phyloP scores from a whole-genome alignment of 768 basidiomycete species.

The Thelephora aurantiotincta region DNA sequence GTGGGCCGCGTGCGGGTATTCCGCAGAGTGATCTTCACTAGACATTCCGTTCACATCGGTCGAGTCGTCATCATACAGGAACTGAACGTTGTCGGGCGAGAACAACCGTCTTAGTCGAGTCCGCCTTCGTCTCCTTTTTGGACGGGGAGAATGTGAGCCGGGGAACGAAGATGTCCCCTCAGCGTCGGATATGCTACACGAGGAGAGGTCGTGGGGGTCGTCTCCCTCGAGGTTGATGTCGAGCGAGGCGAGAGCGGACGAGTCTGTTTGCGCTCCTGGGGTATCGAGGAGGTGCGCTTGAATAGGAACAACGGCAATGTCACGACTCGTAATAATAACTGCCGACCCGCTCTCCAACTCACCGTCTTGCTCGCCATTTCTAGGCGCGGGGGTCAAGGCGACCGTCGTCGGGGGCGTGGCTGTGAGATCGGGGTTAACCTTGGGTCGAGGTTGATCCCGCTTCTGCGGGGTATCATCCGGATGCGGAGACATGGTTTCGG shows the following conservation, averaged over 20 bases:
- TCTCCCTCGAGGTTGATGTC: conserved; percentile 6
- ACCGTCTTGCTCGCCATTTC: too few species aligned
- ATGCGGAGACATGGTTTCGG: too few species aligned
- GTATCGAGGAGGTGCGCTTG: background rate
- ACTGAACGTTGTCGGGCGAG: background rate
- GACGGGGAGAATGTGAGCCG: background rate
- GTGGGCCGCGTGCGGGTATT: conserved; percentile 2
- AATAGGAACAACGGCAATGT: too few species aligned
- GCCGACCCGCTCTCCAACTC: too few species aligned
- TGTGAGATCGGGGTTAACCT: too few species aligned
- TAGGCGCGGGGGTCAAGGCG: too few species aligned
- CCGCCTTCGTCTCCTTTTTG: background rate
- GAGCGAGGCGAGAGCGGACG: conserved; percentile 3
- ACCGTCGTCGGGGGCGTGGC: too few species aligned
- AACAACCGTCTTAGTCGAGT: background rate
- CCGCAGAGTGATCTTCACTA: background rate
- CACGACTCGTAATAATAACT: too few species aligned
- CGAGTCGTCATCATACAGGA: background rate
- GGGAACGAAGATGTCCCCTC: background rate
- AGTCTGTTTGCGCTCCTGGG: conserved; percentile 3
- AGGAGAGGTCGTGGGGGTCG: conserved; percentile 4
- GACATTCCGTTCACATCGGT: background rate
- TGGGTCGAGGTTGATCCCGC: too few species aligned
- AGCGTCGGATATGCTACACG: background rate
- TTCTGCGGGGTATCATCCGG: too few species aligned